Evolutionary conservation across 228 moss, liverwort and hornwort species (phyloP), one percentile per base, ranked within the genome.

Genomic region (Sphagnum magellanicum): DNA sequence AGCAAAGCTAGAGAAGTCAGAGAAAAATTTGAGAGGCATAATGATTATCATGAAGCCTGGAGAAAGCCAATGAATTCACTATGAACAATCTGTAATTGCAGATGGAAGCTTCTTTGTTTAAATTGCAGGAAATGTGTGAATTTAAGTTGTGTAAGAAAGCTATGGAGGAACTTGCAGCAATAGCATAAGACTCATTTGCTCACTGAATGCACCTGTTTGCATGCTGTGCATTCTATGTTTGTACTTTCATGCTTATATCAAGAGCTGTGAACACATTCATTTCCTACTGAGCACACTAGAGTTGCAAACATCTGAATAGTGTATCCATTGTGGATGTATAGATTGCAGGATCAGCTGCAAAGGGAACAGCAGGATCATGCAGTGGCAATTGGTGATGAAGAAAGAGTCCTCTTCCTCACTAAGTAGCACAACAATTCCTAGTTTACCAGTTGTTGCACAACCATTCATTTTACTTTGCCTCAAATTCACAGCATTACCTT

Each of bases 341-440:
- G 92, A 50, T 83, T 95, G 78, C 92, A 92, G 75, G 89, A 90
- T 62, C 90, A 87, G 66, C 67, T 92, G 61, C 69, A 75, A 6
- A 95, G 84, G 79, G 95, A 95, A 61, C 87, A 85, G 76, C 80
- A 79, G 73, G 88, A 95, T 51, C 90, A 95, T 75, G 85, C 75
- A 0, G 89, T 88, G 71, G 90, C 92, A 70, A 92, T 95, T 12
- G 90, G 92, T 75, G 87, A 95, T 82, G 85, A 89, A 68, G 95
- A 92, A 79, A 87, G 92, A 61, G 79, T 83, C 32, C 32, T 32
- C 32, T 32, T 32, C 32, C 32, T 32, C 32, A 32, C 3, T 32
- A 32, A 32, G 32, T 32, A 32, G 32, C 32, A 32, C 32, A 32
- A 32, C 32, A 32, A 32, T 32, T 32, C 32, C 32, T 32, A 32